These are phyloP conservation scores for Striga hermonthica DNA, from an alignment of 305 asterid species.

Conservation along the genomic window DNA sequence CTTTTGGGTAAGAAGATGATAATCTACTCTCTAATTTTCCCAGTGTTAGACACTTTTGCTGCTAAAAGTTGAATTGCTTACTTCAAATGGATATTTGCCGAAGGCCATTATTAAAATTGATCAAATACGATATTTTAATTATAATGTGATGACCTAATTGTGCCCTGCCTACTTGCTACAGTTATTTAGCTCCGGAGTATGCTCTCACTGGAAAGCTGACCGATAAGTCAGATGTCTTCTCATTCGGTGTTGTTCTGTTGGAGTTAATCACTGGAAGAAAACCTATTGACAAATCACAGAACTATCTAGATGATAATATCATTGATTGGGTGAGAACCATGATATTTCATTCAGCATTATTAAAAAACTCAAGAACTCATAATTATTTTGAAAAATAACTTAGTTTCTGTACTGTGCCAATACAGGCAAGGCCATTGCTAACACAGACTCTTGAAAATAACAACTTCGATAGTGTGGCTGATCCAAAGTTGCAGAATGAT, in stretches of 20 bases:
- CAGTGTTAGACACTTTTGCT: not conserved
- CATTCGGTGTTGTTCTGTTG: constrained; percentile 86
- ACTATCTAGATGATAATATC: constrained; percentile 79
- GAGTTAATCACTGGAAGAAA: constrained; percentile 89
- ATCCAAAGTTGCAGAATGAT: constrained; percentile 59
- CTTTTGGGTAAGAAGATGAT: constrained; percentile 67
- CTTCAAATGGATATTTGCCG: not conserved
- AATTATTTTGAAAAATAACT: not conserved
- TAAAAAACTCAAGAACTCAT: not conserved
- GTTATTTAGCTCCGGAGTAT: constrained; percentile 93
- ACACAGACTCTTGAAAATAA: constrained; percentile 58
- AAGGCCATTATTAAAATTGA: constrained; percentile 18
- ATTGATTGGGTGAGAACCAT: constrained; percentile 74
- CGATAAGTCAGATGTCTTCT: constrained; percentile 84
- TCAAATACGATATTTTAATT: constrained; percentile 8
- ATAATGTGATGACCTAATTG: constrained; percentile 11
- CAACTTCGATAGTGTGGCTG: constrained; percentile 60
- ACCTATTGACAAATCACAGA: constrained; percentile 77
- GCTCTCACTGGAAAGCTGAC: constrained; percentile 92
- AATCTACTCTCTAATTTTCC: constrained; percentile 13
- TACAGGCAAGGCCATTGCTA: constrained; percentile 86
- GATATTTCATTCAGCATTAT: constrained; percentile 16
- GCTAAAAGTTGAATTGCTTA: not conserved
- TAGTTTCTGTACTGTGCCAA: not conserved
- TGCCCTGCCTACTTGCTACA: constrained; percentile 35